Conservation (phyloP, 257 asterid genomes). For the Solanum acaule region DNA sequence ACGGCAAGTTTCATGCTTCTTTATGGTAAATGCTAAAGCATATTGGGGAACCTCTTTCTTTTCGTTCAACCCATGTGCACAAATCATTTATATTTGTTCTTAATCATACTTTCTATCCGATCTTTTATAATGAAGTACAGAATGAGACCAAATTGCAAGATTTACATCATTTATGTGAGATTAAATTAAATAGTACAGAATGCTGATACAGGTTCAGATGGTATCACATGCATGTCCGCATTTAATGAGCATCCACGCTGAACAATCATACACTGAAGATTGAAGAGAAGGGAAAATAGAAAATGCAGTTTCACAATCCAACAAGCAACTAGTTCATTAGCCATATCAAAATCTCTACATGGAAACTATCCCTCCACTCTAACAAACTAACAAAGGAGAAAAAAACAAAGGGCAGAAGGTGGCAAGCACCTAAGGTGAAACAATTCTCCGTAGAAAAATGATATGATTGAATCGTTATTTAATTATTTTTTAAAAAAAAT, state of each 20-base stretch:
- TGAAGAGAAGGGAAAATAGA: background rate
- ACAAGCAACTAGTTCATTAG: background rate
- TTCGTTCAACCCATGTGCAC: background rate
- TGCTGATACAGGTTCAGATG: background rate
- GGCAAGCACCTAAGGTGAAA: background rate
- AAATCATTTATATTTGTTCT: background rate
- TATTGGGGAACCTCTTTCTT: background rate
- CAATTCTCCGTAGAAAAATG: background rate
- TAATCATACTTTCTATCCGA: background rate
- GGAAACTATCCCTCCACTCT: background rate
- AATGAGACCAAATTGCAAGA: background rate
- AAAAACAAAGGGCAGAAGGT: background rate
- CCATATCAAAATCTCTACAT: background rate
- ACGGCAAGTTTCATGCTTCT: background rate
- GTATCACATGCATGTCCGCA: background rate
- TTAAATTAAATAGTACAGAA: background rate
- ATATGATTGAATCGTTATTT: background rate
- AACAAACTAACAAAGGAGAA: too few relatives aligned
- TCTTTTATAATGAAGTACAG: background rate
- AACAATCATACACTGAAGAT: background rate
- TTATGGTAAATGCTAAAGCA: background rate
- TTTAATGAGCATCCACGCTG: background rate
- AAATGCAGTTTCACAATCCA: background rate
- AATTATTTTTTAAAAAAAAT: background rate
- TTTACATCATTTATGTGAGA: background rate